These are phyloP conservation scores for Rhizopus delemar DNA, from an alignment of 371 early-diverging fungal species.

Conservation along the genomic window DNA sequence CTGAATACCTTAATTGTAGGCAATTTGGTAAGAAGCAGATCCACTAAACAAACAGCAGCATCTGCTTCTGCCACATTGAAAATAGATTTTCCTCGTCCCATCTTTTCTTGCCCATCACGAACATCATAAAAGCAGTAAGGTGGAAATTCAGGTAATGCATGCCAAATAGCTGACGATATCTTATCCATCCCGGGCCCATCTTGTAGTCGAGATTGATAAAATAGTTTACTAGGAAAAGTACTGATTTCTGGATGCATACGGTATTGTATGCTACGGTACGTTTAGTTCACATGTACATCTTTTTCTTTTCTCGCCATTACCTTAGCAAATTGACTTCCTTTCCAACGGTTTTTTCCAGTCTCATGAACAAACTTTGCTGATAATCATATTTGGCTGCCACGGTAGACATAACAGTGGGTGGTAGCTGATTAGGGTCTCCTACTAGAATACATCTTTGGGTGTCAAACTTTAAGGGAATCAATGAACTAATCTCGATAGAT, in stretches of 20 bases:
- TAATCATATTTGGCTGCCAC: conserved; percentile 75
- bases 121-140: conserved; percentile 86
- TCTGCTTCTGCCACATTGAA: conserved; percentile 81
- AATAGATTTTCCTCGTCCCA: conserved; percentile 70
- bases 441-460: conserved; percentile 87
- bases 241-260: conserved; percentile 97
- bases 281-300: not conserved
- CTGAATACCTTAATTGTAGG: conserved; percentile 58
- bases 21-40: conserved; percentile 53
- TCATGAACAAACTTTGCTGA: conserved; percentile 88
- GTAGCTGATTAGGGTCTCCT: conserved; percentile 98
- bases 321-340: conserved; percentile 71
- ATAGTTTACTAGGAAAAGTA: conserved; percentile 76
- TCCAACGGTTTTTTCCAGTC: conserved; percentile 70
- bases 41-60: conserved; percentile 73
- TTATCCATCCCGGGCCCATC: conserved; percentile 78
- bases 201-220: conserved; percentile 76
- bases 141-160: conserved; percentile 58
- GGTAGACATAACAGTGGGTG: conserved; percentile 88
- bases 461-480: conserved; percentile 91
- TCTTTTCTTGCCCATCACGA: conserved; percentile 67
- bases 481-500: conserved; percentile 83
- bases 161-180: conserved; percentile 77
- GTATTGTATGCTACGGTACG: conserved; percentile 76
- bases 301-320: conserved; percentile 27